Conservation (phyloP, 1,139 yeast genomes). For the Lodderomyces margitis region DNA sequence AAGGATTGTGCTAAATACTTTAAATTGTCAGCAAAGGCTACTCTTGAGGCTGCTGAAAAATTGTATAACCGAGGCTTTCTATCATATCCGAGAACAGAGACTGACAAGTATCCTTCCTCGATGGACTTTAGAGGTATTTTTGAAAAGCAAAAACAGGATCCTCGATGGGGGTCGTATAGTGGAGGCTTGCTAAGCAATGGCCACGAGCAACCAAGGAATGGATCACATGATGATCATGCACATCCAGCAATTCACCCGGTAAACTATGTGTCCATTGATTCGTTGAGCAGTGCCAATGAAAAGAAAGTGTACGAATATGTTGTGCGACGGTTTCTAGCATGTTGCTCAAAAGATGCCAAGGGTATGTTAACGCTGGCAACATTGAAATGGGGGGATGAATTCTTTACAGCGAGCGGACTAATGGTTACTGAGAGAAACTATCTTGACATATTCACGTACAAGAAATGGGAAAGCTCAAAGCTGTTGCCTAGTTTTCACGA, state of each 20-base stretch:
- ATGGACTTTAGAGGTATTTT: slow-evolving; percentile 69
- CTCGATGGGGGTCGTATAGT: slow-evolving; percentile 52
- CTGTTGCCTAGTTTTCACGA: slow-evolving; percentile 63
- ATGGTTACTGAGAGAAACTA: slow-evolving; percentile 72
- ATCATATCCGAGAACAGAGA: slow-evolving; percentile 97
- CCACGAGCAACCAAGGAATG: slow-evolving; percentile 68
- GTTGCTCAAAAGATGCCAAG: slow-evolving; percentile 87
- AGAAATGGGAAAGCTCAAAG: slow-evolving; percentile 70
- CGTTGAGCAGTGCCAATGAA: slow-evolving; percentile 46
- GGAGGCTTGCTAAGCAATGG: slow-evolving; percentile 26
- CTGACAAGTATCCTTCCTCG: slow-evolving; percentile 75
- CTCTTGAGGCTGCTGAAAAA: slow-evolving; percentile 82
- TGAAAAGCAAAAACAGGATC: slow-evolving; percentile 53
- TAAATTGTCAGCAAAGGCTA: slow-evolving; percentile 76
- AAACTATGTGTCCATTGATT: slow-evolving; percentile 36
- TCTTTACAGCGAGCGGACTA: slow-evolving; percentile 67
- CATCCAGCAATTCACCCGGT: slow-evolving; percentile 99
- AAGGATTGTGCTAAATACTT: slow-evolving; percentile 76
- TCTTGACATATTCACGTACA: slow-evolving; percentile 75
- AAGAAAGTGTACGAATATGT: slow-evolving; percentile 83
- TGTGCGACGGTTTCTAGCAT: slow-evolving; percentile 82
- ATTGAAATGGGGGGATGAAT: slow-evolving; percentile 76
- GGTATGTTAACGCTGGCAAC: slow-evolving; percentile 67
- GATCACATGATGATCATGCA: slow-evolving; percentile 87
- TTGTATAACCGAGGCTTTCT: slow-evolving; percentile 82